Evolutionary conservation across 78 protist species (phyloP).

Genomic region (Dictyostelium citrinum): DNA sequence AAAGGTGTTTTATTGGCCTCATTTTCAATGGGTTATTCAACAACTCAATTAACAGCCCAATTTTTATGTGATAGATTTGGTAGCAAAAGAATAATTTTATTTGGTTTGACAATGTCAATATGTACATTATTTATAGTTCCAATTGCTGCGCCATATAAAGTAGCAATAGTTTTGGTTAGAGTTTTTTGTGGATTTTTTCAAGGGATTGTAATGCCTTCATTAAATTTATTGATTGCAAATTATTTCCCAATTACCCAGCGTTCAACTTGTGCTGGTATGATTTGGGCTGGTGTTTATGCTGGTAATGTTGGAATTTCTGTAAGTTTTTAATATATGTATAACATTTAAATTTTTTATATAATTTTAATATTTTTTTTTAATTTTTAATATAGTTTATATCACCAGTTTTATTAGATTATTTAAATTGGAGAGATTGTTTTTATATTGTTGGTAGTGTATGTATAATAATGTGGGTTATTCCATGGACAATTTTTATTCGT

Average conservation of each 20-base stretch:
- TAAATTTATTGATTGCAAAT: constrained; percentile 34
- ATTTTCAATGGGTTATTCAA: constrained; percentile 66
- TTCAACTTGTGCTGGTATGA: constrained; percentile 9
- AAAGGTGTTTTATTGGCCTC: constrained; percentile 35
- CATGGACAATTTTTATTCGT: constrained; percentile 10
- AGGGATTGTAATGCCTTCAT: constrained; percentile 42
- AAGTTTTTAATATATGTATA: neutral
- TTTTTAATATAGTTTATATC: neutral
- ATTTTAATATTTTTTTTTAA: too few relatives aligned
- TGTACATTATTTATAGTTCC: constrained; percentile 5
- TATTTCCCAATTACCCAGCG: constrained; percentile 38
- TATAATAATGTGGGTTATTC: neutral
- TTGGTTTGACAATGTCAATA: constrained; percentile 20
- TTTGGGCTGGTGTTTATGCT: constrained; percentile 51
- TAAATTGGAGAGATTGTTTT: constrained; percentile 12
- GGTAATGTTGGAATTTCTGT: constrained; percentile 47
- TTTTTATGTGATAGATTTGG: constrained; percentile 50
- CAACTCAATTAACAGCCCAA: constrained; percentile 26
- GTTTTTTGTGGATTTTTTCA: constrained; percentile 32
- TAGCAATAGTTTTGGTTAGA: constrained; percentile 12
- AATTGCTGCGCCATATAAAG: neutral
- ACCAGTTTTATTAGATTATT: neutral
- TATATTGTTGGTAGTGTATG: constrained; percentile 14
- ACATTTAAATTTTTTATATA: too few relatives aligned
- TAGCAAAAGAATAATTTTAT: constrained; percentile 33